Evolutionary conservation across 208 protist genomes (phyloP), one percentile per base, ranked within the genome.

Genomic region (Jaenimonas drosophilae): DNA sequence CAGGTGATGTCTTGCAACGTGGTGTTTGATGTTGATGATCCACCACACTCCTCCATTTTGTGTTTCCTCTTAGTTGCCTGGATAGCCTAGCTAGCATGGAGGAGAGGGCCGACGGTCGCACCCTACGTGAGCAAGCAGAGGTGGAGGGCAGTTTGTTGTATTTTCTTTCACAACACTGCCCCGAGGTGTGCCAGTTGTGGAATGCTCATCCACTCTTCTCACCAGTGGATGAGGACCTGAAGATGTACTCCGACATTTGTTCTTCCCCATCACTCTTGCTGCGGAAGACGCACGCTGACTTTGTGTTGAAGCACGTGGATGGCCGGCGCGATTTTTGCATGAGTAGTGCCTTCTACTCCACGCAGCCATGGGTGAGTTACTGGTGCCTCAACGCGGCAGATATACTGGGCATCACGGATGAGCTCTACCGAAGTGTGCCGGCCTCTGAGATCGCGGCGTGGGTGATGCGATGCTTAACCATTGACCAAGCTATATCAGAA

Each of bases 331-430:
- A n/a, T 26, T 26, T 48, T 5, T n/a, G 14, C 9, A 14, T 34
- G 7, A 7, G 14, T 0, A 53, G 73, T 40, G 51, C 66, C 11
- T 43, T 82, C 21, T 83, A 89, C 58, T 46, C 64, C 14, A 45
- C 68, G 3, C 76, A 74, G 51, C 76, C 79, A 48, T 93, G 84
- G 80, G 39, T 93, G 21, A 65, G 65, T 0, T 93, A 83, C 64
- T 93, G 79, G 80, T 44, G 63, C 4, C 49, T 89, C 47, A 78
- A 93, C 37, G 74, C 76, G 2, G 84, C 76, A 4, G 74, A 87
- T 41, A 27, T 84, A n/a, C 66, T 93, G n/a, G 75, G 59, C 27
- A 44, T 70, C 32, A 69, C 64, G 14, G 33, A 54, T 0, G 43
- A 73, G 24, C 51, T 91, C 1, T 69, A 67, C 27, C 38, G 63